Evolutionary conservation across 345 rosid species (phyloP), one percentile per base, ranked within the genome.

Genomic region (Salix suchowensis): DNA sequence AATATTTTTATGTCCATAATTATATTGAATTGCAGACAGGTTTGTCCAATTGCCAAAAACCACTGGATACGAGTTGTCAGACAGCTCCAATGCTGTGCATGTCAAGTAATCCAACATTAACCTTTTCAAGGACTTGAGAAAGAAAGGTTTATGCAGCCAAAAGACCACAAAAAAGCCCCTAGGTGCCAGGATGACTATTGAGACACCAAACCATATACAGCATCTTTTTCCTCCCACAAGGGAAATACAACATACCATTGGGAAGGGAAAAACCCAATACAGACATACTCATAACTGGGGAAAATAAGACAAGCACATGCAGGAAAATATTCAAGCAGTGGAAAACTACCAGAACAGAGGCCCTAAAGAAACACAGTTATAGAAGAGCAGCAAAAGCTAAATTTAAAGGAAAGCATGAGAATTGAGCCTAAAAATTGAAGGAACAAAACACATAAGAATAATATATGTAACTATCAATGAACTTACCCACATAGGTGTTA

Each of bases 401-500:
- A 1, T 37, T 36, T 23, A 39, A 39, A 55, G 60, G 24, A 60
- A 7, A 21, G 19, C 13, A 37, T 7, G 28, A 19, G 39, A 61
- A 7, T 24, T 70, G 28, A 5, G 92, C 97, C 98, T 93, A 81
- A 55, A 67, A 55, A 23, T 3, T 36, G 16, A 37, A 1, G 4
- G 16, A n/a, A 16, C 46, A 21, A 37, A 55, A 39, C 39, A 5
- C 30, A 32, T 12, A 28, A 50, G 14, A 10, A 14, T 21, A 18
- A 80, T 24, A 18, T 2, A 6, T 55, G n/a, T 26, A 26, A 37
- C 13, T 32, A 70, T 12, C 7, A 26, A 8, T 5, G 73, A 89
- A 71, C 98, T 87, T 89, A 96, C 99, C 98, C 97, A 94, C 99
- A 96, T 96, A 80, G 99, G 97, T 30, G 97, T 96, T 68, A 92